These are phyloP conservation scores for Lippia alba DNA, from an alignment of 305 asterid genomes.

Conservation along the genomic window DNA sequence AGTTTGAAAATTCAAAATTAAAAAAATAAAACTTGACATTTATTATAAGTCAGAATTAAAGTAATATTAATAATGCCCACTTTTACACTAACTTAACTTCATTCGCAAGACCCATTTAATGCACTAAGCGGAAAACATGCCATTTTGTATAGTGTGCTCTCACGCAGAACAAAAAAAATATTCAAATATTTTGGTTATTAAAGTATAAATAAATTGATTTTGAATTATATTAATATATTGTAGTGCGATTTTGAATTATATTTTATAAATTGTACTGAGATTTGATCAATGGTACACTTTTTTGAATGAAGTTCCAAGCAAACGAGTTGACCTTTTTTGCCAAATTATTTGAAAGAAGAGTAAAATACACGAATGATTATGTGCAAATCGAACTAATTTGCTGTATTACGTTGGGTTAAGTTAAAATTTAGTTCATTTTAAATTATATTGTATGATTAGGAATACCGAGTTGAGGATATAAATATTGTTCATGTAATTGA, in stretches of 20 bases:
- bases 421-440: no score
- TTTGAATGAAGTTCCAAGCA: constrained; percentile 23
- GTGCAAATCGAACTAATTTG: background rate
- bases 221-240: background rate
- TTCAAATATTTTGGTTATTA: background rate
- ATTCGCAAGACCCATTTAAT: constrained; percentile 41
- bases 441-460: no score
- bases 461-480: no score
- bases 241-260: background rate
- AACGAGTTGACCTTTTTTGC: constrained; percentile 29
- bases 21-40: constrained; percentile 24
- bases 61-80: constrained; percentile 1
- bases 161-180: background rate
- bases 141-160: constrained; percentile 28
- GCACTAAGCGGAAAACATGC: constrained; percentile 48
- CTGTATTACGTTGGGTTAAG: no score
- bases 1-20: constrained; percentile 17
- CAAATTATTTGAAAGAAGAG: background rate
- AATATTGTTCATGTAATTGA: no score
- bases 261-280: background rate
- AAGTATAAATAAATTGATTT: constrained; percentile 16
- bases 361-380: background rate
- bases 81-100: constrained; percentile 28
- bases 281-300: constrained; percentile 25
- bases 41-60: constrained; percentile 31